phyloP scores from a whole-genome alignment of 192 early-diverging fungal species.

The Jimgerdemannia lactiflua region DNA sequence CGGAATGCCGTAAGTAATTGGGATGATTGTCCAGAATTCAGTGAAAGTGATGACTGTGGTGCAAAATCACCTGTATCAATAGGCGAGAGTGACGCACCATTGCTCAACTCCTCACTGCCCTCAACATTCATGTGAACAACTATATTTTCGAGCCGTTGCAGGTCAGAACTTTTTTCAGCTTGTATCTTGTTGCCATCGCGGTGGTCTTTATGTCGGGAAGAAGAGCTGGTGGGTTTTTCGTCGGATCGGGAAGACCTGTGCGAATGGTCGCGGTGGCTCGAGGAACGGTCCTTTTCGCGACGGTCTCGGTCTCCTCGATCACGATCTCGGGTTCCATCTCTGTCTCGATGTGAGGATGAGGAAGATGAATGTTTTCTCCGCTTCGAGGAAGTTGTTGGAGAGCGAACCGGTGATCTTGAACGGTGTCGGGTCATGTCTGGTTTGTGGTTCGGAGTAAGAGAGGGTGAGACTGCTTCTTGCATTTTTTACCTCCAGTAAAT shows the following conservation, averaged over 20 bases:
- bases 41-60: slow-evolving; percentile 10
- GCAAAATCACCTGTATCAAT: slow-evolving; percentile 5
- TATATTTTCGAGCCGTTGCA: not conserved
- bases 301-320: slow-evolving; percentile 49
- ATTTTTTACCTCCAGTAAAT: too few species aligned
- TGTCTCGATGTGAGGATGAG: too few species aligned
- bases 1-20: too few species aligned
- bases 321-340: slow-evolving; percentile 25
- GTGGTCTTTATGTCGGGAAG: slow-evolving; percentile 5
- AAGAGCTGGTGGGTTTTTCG: slow-evolving; percentile 17
- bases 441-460: too few species aligned
- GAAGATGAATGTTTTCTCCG: too few species aligned
- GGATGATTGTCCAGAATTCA: slow-evolving; percentile 18
- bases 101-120: not conserved
- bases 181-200: not conserved
- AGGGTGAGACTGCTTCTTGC: too few species aligned
- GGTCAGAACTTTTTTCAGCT: slow-evolving; percentile 1
- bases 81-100: not conserved
- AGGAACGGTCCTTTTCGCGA: slow-evolving; percentile 23
- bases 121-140: not conserved
- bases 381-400: too few species aligned
- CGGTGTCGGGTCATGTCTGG: too few species aligned
- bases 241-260: slow-evolving; percentile 23
- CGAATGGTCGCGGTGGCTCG: slow-evolving; percentile 13
- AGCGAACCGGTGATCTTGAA: too few species aligned